Percentiles rank a stretch among this genome's conserved stretches.
Conservation (phyloP, 768 basidiomycete genomes). For the Termitomyces sp. region DNA sequence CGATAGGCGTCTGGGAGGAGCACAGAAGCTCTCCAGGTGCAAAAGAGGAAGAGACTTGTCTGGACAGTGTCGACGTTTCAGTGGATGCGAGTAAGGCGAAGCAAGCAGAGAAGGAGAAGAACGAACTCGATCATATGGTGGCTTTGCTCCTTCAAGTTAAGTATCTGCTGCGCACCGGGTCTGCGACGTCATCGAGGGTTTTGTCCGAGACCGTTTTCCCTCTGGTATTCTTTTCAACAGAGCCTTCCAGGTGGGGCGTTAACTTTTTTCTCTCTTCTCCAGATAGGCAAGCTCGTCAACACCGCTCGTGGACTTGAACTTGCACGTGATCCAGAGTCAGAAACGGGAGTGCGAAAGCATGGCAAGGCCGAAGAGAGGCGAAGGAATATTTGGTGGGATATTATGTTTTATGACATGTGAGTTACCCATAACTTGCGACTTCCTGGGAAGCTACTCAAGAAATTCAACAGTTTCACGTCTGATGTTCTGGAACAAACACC, state of each 20-base stretch:
- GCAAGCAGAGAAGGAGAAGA: slow-evolving; percentile 19
- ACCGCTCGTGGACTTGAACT: slow-evolving; percentile 63
- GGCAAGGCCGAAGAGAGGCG: slow-evolving; percentile 12
- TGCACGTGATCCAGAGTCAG: slow-evolving; percentile 54
- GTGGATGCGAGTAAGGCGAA: slow-evolving; percentile 2
- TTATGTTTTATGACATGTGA: slow-evolving; percentile 74
- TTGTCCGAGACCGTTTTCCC: slow-evolving; percentile 29
- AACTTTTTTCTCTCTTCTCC: slow-evolving; percentile 1
- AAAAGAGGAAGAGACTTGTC: slow-evolving; percentile 1
- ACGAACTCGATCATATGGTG: slow-evolving; percentile 49
- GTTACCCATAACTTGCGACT: slow-evolving; percentile 24
- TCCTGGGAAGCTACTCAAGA: background rate
- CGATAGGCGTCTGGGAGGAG: slow-evolving; percentile 34
- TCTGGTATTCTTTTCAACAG: slow-evolving; percentile 25
- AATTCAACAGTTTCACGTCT: slow-evolving; percentile 53
- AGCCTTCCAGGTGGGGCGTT: background rate
- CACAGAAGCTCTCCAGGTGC: slow-evolving; percentile 6
- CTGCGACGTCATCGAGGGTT: slow-evolving; percentile 1
- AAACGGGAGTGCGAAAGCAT: slow-evolving; percentile 1
- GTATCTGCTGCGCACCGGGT: slow-evolving; percentile 24
- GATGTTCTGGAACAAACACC: slow-evolving; percentile 65
- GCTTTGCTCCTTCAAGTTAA: slow-evolving; percentile 55
- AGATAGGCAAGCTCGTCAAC: slow-evolving; percentile 71
- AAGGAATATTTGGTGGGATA: slow-evolving; percentile 70
- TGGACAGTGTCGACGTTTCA: background rate